phyloP scores from a whole-genome alignment of 371 early-diverging fungal genomes.

The Neoconidiobolus thromboides region DNA sequence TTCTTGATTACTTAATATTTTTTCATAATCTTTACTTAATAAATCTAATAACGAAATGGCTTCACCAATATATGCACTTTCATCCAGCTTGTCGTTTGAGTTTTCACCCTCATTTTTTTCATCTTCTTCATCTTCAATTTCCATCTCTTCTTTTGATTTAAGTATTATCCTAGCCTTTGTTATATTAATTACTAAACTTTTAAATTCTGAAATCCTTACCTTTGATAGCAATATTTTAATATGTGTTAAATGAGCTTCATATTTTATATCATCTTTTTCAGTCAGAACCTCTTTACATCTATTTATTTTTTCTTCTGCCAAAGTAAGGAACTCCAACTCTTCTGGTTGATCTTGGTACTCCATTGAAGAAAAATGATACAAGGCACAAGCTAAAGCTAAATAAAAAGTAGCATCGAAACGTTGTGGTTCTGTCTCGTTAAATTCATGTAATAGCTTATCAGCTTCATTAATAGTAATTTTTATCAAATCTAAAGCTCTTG shows the following conservation, averaged over 20 bases:
- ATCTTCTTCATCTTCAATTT: slow-evolving; percentile 25
- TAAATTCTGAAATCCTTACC: too few relatives aligned
- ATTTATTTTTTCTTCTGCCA: too few relatives aligned
- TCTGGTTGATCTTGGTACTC: too few relatives aligned
- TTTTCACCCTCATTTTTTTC: slow-evolving; percentile 14
- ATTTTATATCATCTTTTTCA: too few relatives aligned
- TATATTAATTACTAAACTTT: too few relatives aligned
- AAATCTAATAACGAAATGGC: slow-evolving; percentile 10
- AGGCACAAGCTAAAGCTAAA: neutral
- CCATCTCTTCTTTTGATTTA: slow-evolving; percentile 15
- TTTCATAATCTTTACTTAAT: neutral
- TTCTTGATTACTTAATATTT: neutral
- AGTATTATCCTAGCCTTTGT: too few relatives aligned
- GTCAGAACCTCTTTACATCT: too few relatives aligned
- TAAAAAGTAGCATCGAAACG: neutral
- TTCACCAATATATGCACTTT: neutral
- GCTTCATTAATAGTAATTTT: slow-evolving; percentile 1
- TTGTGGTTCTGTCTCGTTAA: neutral
- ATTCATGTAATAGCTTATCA: neutral
- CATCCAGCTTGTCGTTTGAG: slow-evolving; percentile 12
- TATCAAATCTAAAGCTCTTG: neutral
- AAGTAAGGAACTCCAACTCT: too few relatives aligned
- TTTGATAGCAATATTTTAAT: too few relatives aligned
- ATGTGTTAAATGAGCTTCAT: too few relatives aligned
- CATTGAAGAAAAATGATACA: too few relatives aligned